Conservation (phyloP, 2,329 filamentous ascomycete genomes). For the Mycocentrospora acerina region DNA sequence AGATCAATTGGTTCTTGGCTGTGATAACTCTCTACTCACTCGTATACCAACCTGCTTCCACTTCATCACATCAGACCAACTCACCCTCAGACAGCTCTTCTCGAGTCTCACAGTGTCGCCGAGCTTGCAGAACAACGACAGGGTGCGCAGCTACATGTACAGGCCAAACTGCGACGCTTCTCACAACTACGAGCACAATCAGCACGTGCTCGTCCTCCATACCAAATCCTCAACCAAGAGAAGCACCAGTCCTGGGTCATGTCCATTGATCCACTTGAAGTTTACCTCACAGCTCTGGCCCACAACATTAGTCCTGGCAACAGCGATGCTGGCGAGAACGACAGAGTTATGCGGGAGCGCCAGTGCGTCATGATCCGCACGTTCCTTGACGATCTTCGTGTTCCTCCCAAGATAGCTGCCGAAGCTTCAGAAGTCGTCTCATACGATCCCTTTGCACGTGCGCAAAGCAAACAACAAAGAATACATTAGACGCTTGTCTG, state of each 20-base stretch:
- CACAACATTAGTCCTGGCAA: slow-evolving; percentile 85
- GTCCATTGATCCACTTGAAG: slow-evolving; percentile 53
- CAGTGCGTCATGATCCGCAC: slow-evolving; percentile 52
- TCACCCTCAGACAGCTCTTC: too few relatives aligned
- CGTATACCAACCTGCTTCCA: too few relatives aligned
- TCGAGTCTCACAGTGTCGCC: too few relatives aligned
- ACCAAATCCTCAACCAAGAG: slow-evolving; percentile 60
- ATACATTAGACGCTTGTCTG: slow-evolving; percentile 56
- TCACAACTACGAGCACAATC: too few relatives aligned
- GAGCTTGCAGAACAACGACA: too few relatives aligned
- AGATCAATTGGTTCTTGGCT: too few relatives aligned
- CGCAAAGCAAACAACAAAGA: slow-evolving; percentile 66
- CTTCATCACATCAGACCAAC: too few relatives aligned
- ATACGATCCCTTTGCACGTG: slow-evolving; percentile 75
- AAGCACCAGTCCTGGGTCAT: slow-evolving; percentile 28
- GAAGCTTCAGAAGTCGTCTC: slow-evolving; percentile 70
- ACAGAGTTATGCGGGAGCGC: slow-evolving; percentile 49
- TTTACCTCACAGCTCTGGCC: slow-evolving; percentile 63
- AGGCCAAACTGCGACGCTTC: too few relatives aligned
- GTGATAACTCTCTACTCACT: too few relatives aligned
- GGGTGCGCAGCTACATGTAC: too few relatives aligned
- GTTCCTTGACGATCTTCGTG: slow-evolving; percentile 60
- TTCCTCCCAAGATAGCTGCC: slow-evolving; percentile 58
- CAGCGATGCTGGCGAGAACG: slow-evolving; percentile 4
- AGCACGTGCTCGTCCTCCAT: too few relatives aligned